Evolutionary conservation across 1,139 yeast genomes (phyloP).

Genomic region (Geotrichum australiense): DNA sequence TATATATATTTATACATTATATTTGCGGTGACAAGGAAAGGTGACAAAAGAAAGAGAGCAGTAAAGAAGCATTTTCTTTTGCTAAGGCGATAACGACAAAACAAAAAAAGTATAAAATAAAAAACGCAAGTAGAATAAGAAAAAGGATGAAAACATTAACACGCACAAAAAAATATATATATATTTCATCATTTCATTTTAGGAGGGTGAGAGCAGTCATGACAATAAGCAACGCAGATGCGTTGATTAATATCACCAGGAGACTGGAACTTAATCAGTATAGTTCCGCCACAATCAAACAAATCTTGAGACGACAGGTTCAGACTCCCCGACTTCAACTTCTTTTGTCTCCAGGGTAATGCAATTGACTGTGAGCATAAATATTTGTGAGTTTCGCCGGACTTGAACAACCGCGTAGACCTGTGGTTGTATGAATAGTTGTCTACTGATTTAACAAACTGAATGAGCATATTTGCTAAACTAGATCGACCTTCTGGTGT

Average conservation of each 20-base stretch:
- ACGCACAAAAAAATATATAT: too few relatives aligned
- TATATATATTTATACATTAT: too few relatives aligned
- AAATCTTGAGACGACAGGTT: conserved; percentile 7
- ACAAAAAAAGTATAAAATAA: too few relatives aligned
- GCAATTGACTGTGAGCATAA: conserved; percentile 17
- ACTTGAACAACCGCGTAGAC: conserved; percentile 17
- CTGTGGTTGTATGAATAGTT: conserved; percentile 16
- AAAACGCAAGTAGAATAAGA: too few relatives aligned
- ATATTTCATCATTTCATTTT: conserved; percentile 8
- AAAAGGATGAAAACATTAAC: too few relatives aligned
- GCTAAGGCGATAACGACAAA: too few relatives aligned
- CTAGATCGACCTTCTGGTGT: conserved; percentile 15
- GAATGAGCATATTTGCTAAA: conserved; percentile 13
- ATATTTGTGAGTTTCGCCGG: conserved; percentile 18
- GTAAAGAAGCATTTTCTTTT: too few relatives aligned
- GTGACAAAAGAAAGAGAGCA: too few relatives aligned
- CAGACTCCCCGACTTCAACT: conserved; percentile 5
- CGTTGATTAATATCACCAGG: conserved; percentile 16
- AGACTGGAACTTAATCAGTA: conserved; percentile 16
- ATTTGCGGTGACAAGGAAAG: too few relatives aligned
- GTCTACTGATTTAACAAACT: conserved; percentile 13
- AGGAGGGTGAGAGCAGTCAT: conserved; percentile 17
- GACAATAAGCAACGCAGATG: conserved; percentile 18
- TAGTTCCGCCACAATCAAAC: conserved; percentile 17
- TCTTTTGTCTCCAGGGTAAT: conserved; percentile 17